Percentiles rank a stretch among this genome's conserved stretches.
Conservation (phyloP, 2,329 filamentous ascomycete species). For the Colletotrichum magnum region DNA sequence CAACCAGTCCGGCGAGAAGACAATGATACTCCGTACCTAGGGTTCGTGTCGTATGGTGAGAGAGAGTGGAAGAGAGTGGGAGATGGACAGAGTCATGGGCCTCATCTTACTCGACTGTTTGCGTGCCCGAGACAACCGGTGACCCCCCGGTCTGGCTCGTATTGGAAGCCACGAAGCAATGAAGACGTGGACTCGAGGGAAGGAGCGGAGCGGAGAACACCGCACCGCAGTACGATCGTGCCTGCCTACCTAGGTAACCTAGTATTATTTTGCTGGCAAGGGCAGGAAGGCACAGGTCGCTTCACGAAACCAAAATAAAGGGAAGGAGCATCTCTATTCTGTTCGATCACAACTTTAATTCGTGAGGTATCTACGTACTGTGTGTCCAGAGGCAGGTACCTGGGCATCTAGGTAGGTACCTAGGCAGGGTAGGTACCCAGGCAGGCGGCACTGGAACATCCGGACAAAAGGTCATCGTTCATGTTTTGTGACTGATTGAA, state of each 20-base stretch:
- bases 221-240: too few species aligned
- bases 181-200: not conserved
- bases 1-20: not conserved
- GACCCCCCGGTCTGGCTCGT: slow-evolving; percentile 22
- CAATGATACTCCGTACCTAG: too few species aligned
- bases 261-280: too few species aligned
- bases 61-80: not conserved
- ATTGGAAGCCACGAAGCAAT: slow-evolving; percentile 11
- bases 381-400: too few species aligned
- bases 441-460: not conserved
- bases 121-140: slow-evolving; percentile 30
- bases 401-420: too few species aligned
- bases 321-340: not conserved
- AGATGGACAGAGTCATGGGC: too few species aligned
- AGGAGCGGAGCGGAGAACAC: not conserved
- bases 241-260: too few species aligned
- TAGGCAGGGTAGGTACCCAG: too few species aligned
- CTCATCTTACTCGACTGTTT: slow-evolving; percentile 13
- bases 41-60: slow-evolving; percentile 3
- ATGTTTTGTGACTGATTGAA: slow-evolving; percentile 17
- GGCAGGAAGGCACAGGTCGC: too few species aligned
- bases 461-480: slow-evolving; percentile 6
- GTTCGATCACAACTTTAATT: not conserved
- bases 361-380: too few species aligned
- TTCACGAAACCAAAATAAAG: slow-evolving; percentile 2